These are phyloP conservation scores for Coelastrella sp. DNA, from an alignment of 139 green algal species.

Conservation along the genomic window DNA sequence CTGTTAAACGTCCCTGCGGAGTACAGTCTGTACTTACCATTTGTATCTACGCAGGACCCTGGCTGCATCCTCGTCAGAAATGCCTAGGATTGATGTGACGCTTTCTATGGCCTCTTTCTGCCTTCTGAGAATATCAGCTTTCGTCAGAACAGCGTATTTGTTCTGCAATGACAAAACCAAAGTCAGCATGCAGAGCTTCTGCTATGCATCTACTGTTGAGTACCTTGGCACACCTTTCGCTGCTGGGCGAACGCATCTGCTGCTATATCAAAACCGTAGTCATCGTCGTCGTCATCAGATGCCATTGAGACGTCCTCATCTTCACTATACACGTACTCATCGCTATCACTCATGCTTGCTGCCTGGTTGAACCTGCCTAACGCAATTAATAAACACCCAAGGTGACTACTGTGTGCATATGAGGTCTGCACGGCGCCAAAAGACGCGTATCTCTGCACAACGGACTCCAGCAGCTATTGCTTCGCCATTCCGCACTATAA, in stretches of 20 bases:
- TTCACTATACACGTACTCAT: constrained; percentile 6
- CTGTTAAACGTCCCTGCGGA: neutral
- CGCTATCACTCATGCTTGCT: neutral
- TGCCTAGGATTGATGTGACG: constrained; percentile 70
- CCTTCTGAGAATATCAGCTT: constrained; percentile 52
- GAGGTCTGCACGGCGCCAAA: no score
- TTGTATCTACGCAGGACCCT: constrained; percentile 83
- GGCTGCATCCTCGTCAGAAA: constrained; percentile 72
- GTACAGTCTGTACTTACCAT: constrained; percentile 64
- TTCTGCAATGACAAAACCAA: constrained; percentile 8
- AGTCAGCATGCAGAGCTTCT: neutral
- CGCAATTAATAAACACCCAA: no score
- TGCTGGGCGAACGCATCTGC: constrained; percentile 43
- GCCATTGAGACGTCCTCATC: constrained; percentile 13
- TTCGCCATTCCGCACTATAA: no score
- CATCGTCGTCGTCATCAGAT: constrained; percentile 40
- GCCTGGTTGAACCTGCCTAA: no score
- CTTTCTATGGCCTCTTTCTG: constrained; percentile 58
- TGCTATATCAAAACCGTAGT: constrained; percentile 61
- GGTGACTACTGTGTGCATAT: no score
- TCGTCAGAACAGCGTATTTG: constrained; percentile 45
- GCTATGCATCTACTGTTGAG: neutral
- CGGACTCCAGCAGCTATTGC: no score
- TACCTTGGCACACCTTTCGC: neutral
- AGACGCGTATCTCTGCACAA: no score